These are phyloP conservation scores for Cryptococcus amylolentus DNA, from an alignment of 1,284 basidiomycete species.

Conservation along the genomic window DNA sequence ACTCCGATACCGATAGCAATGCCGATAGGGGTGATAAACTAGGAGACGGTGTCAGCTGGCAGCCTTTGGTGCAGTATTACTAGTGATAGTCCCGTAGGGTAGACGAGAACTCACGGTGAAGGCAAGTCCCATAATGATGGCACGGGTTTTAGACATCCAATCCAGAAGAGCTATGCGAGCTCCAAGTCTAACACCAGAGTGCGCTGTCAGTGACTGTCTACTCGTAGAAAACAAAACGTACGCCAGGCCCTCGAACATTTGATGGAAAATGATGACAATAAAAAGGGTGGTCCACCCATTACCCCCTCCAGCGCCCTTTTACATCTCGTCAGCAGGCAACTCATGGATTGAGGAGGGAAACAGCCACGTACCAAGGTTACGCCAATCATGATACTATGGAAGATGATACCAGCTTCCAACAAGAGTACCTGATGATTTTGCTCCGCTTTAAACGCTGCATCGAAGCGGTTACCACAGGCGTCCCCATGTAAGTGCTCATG, in stretches of 20 bases:
- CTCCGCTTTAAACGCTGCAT: slow-evolving; percentile 21
- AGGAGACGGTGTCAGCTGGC: neutral
- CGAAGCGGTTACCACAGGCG: slow-evolving; percentile 20
- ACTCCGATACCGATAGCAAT: slow-evolving; percentile 39
- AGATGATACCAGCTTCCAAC: slow-evolving; percentile 52
- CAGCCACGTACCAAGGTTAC: slow-evolving; percentile 36
- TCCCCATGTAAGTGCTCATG: slow-evolving; percentile 13
- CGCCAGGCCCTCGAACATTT: slow-evolving; percentile 32
- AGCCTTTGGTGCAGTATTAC: neutral
- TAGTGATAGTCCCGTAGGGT: too few species aligned
- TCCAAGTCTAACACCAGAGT: slow-evolving; percentile 13
- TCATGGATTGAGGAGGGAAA: neutral
- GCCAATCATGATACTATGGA: slow-evolving; percentile 34
- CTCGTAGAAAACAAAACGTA: neutral
- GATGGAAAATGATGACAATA: slow-evolving; percentile 35
- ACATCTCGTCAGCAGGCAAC: slow-evolving; percentile 1
- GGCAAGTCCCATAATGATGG: slow-evolving; percentile 23
- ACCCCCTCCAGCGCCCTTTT: slow-evolving; percentile 17
- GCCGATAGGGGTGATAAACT: slow-evolving; percentile 29
- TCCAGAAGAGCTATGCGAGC: slow-evolving; percentile 30
- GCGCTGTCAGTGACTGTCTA: neutral
- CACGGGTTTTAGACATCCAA: slow-evolving; percentile 14
- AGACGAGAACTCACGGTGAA: slow-evolving; percentile 13
- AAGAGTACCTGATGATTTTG: slow-evolving; percentile 44
- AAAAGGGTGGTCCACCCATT: slow-evolving; percentile 23